phyloP scores from a whole-genome alignment of 768 basidiomycete species.

The Xerocomellus intermedius region DNA sequence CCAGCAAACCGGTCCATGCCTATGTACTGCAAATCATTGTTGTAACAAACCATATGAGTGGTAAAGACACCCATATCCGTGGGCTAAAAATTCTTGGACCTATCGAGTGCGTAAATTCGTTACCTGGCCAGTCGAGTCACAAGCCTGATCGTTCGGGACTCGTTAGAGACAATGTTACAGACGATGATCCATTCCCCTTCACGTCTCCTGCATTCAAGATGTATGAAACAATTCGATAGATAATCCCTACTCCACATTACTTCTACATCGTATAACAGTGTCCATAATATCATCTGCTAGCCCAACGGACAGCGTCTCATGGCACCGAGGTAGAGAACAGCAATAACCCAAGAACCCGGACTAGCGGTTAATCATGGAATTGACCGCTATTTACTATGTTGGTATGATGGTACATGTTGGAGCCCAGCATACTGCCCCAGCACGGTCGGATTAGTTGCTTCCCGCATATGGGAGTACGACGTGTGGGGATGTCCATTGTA shows the following conservation, averaged over 20 bases:
- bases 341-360: slow-evolving; percentile 9
- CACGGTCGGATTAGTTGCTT: slow-evolving; percentile 13
- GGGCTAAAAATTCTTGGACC: slow-evolving; percentile 88
- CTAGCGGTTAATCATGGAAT: background rate
- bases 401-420: slow-evolving; percentile 31
- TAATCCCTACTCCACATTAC: slow-evolving; percentile 23
- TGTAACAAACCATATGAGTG: slow-evolving; percentile 94
- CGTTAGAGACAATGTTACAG: slow-evolving; percentile 41
- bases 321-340: background rate
- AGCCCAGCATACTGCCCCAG: slow-evolving; percentile 27
- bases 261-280: slow-evolving; percentile 28
- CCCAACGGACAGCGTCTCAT: background rate
- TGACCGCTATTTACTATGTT: slow-evolving; percentile 26
- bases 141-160: slow-evolving; percentile 1
- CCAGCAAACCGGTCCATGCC: slow-evolving; percentile 82
- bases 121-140: background rate
- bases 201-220: slow-evolving; percentile 62
- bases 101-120: slow-evolving; percentile 53
- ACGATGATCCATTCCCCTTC: slow-evolving; percentile 77
- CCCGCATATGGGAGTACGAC: slow-evolving; percentile 31
- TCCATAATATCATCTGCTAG: slow-evolving; percentile 12
- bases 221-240: slow-evolving; percentile 74
- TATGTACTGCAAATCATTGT: slow-evolving; percentile 91
- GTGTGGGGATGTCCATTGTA: slow-evolving; percentile 25
- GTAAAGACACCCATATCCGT: slow-evolving; percentile 97